A percentile compares a stretch with the other conserved stretches of the same genome.
phyloP scores from a whole-genome alignment of 2,329 filamentous ascomycete species.

The Aspergillus sp. region DNA sequence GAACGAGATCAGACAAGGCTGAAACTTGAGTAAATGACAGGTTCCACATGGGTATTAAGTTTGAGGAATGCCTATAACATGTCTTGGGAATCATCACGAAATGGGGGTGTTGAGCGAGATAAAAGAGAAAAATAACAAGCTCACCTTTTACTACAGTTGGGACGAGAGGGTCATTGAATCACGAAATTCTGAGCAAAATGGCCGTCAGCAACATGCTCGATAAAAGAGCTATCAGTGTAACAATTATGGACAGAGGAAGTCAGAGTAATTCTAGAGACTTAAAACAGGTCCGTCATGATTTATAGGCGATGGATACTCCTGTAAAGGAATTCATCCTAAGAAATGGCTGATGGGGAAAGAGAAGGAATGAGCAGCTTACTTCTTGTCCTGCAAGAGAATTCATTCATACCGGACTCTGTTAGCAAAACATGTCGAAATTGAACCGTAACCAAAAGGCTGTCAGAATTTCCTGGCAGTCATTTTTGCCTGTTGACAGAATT shows the following conservation, averaged over 20 bases:
- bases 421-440: conserved; percentile 1
- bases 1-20: conserved; percentile 56
- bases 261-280: conserved; percentile 51
- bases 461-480: neutral
- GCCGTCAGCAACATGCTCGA: conserved; percentile 3
- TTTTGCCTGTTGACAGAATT: neutral
- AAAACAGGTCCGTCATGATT: conserved; percentile 44
- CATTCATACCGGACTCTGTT: neutral
- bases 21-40: conserved; percentile 55
- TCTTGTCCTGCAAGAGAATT: conserved; percentile 1
- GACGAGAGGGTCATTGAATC: neutral
- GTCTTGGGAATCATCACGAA: conserved; percentile 55
- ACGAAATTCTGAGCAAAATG: neutral
- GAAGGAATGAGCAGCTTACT: neutral
- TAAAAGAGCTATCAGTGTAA: conserved; percentile 5
- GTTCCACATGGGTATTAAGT: conserved; percentile 58
- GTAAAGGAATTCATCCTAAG: conserved; percentile 36
- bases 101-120: conserved; percentile 13
- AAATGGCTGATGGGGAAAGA: neutral
- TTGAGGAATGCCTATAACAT: conserved; percentile 62
- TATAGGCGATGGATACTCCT: conserved; percentile 54
- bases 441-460: neutral
- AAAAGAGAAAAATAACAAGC: conserved; percentile 5
- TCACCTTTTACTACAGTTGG: conserved; percentile 38
- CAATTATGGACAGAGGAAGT: conserved; percentile 18